These are phyloP conservation scores for Globisporangium nunn DNA, from an alignment of 352 stramenopile species.

Conservation along the genomic window DNA sequence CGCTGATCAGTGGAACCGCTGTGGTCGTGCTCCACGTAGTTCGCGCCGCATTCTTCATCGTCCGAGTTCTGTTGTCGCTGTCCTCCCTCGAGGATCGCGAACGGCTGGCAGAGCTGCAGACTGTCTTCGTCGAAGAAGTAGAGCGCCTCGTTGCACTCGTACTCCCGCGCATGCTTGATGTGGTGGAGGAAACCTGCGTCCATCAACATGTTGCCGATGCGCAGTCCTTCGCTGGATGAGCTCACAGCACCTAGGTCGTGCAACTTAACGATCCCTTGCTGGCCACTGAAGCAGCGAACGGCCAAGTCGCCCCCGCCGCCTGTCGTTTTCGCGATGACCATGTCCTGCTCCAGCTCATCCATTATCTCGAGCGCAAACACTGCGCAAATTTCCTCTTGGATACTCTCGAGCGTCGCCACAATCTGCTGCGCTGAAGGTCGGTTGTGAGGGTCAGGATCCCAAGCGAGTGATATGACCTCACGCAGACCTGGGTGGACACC, in stretches of 20 bases:
- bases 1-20: background rate
- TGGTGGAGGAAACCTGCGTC: slow-evolving; percentile 28
- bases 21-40: background rate
- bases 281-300: slow-evolving; percentile 19
- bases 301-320: background rate
- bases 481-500: slow-evolving; percentile 16
- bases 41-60: background rate
- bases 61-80: slow-evolving; percentile 2
- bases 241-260: slow-evolving; percentile 7
- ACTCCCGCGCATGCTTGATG: slow-evolving; percentile 20
- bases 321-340: slow-evolving; percentile 3
- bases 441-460: slow-evolving; percentile 15
- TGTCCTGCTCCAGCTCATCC: slow-evolving; percentile 10
- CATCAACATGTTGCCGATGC: slow-evolving; percentile 31
- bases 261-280: slow-evolving; percentile 15
- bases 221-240: slow-evolving; percentile 19
- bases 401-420: slow-evolving; percentile 19
- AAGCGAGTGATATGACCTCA: slow-evolving; percentile 20
- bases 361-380: slow-evolving; percentile 19
- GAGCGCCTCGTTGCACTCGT: slow-evolving; percentile 15
- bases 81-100: slow-evolving; percentile 18
- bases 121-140: slow-evolving; percentile 28
- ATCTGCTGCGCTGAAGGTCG: slow-evolving; percentile 19
- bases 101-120: slow-evolving; percentile 20
- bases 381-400: slow-evolving; percentile 20